Base-by-base conservation (phyloP, 495 filamentous ascomycete species). In the Penicillium chermesinum region DNA sequence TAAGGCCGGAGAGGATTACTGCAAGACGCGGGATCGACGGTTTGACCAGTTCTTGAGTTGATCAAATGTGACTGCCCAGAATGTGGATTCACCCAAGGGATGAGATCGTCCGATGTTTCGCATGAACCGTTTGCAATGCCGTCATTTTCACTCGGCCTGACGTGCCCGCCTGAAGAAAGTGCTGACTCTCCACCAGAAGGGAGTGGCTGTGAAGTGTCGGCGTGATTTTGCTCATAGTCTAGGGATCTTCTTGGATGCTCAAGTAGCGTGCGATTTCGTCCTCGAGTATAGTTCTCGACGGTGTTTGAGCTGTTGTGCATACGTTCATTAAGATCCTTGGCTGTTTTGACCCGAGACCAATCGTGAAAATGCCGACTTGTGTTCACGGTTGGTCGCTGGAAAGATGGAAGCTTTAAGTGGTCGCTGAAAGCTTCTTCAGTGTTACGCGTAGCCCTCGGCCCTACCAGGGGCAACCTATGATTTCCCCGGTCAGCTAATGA, bases 331-430 rank as follows among this genome's bases (percentile, higher is more conserved):
- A 44, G n/a, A 2, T 50, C 45, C 17, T 67, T 76, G 2, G 79
- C 78, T 18, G 72, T 73, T 62, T 91, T 94, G 17, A 88, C 72
- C 41, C 80, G 78, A 22, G 81, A 80, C 85, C 87, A 93, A 2
- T 58, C 61, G 43, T 69, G 64, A 48, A 91, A 89, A 10, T 51
- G 38, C 19, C 46, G 61, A 44, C 48, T 45, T 22, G 39, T 21
- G 51, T 34, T 59, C 16, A 33, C 21, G 4, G 41, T 36, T 0
- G 50, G 22, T 45, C 57, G 52, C 44, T 53, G 53, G 40, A 72
- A 64, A 1, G 49, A 62, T 7, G 74, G 71, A 1, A 73, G 50
- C 38, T 69, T 70, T 7, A 75, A 6, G 16, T 37, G 51, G 32
- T 39, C 42, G 16, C 52, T 44, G 7, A 68, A 53, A 2, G 54